Evolutionary conservation across 1,284 basidiomycete genomes (phyloP).

Genomic region (Leccinum fuscescens): DNA sequence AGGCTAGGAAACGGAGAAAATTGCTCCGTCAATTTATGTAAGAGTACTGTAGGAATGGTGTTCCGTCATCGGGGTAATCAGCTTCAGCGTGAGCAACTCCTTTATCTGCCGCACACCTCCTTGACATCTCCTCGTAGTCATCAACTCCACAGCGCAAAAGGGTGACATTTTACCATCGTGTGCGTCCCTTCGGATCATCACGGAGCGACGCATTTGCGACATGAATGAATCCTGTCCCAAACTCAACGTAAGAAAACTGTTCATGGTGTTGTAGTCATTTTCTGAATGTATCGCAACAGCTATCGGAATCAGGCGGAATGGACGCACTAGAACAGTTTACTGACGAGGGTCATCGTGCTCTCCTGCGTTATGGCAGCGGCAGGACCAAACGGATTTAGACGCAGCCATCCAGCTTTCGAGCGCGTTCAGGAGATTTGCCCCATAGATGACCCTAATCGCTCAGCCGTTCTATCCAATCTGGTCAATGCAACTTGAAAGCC

Average conservation of each 20-base stretch:
- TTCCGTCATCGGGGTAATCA: neutral
- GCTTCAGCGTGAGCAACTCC: neutral
- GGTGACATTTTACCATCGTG: neutral
- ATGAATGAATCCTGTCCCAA: neutral
- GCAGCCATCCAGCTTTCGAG: neutral
- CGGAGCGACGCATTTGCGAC: neutral
- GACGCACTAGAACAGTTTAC: neutral
- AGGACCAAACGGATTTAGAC: neutral
- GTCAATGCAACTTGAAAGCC: neutral
- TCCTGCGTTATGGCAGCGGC: neutral
- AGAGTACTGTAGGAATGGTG: neutral
- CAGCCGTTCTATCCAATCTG: neutral
- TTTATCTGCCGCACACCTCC: neutral
- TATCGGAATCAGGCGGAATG: neutral
- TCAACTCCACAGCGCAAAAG: neutral
- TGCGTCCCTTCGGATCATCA: neutral
- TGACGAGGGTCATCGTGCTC: neutral
- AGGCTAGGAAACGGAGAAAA: neutral
- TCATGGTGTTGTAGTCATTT: rapidly evolving
- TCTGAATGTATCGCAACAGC: neutral
- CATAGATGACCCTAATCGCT: neutral
- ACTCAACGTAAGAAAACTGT: neutral
- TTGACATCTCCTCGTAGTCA: neutral
- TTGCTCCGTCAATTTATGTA: neutral
- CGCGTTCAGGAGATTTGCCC: neutral